A percentile compares a stretch with the other conserved stretches of the same genome.
phyloP scores from a whole-genome alignment of 108 stramenopile species.

The Pseudonitzschia multistriata region DNA sequence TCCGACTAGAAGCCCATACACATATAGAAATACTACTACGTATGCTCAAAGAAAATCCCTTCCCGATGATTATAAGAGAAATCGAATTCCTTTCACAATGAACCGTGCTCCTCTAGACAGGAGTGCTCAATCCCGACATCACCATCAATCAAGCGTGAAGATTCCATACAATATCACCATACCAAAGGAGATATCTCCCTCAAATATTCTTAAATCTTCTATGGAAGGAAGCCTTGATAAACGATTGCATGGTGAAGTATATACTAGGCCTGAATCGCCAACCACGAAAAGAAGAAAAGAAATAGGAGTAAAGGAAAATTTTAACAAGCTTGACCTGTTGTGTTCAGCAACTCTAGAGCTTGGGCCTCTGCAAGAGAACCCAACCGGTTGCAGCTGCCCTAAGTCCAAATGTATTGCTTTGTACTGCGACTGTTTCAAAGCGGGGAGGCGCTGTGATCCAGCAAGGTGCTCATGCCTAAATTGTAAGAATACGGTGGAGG shows the following conservation, averaged over 20 bases:
- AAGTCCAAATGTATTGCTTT: constrained; percentile 84
- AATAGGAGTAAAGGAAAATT: not conserved
- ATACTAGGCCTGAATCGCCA: constrained; percentile 9
- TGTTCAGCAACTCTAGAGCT: constrained; percentile 47
- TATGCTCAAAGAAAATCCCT: not conserved
- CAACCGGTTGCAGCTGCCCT: constrained; percentile 81
- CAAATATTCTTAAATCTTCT: not conserved
- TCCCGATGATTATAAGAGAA: not conserved
- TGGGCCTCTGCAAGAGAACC: constrained; percentile 50
- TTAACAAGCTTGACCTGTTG: constrained; percentile 45
- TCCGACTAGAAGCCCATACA: not conserved
- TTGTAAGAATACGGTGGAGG: constrained; percentile 55
- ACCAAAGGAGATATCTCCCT: constrained; percentile 23
- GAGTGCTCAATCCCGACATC: not conserved
- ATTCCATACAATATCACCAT: constrained; percentile 26
- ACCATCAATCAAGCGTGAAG: constrained; percentile 7
- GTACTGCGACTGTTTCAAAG: constrained; percentile 93
- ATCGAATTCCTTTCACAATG: not conserved
- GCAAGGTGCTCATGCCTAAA: constrained; percentile 44
- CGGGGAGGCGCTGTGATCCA: constrained; percentile 60
- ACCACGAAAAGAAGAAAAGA: constrained; percentile 18
- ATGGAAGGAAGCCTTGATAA: not conserved
- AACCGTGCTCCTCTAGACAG: not conserved
- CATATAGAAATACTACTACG: not conserved
- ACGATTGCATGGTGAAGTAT: constrained; percentile 1